phyloP scores from a whole-genome alignment of 2,329 filamentous ascomycete species.

The Lecanicillium sp. region DNA sequence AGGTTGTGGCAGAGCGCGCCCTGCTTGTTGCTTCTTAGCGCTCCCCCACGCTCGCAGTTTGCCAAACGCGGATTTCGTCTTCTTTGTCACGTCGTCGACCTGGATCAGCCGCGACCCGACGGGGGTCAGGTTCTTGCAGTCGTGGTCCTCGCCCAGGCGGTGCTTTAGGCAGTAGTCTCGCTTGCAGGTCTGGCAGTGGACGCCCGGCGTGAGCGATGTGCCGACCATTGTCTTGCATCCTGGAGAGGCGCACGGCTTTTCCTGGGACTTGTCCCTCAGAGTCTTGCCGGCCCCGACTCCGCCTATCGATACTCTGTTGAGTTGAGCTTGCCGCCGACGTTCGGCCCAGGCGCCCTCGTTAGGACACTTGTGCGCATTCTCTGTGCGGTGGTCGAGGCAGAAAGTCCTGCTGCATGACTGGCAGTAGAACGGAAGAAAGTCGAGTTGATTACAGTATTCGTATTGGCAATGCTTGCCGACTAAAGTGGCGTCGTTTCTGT shows the following conservation, averaged over 20 bases:
- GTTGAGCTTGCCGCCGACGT: slow-evolving; percentile 48
- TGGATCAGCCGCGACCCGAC: slow-evolving; percentile 43
- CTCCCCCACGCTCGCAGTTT: slow-evolving; percentile 75
- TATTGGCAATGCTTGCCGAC: slow-evolving; percentile 90
- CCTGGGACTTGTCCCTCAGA: slow-evolving; percentile 47
- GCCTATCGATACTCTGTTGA: slow-evolving; percentile 48
- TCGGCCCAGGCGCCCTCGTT: slow-evolving; percentile 58
- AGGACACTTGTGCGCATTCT: slow-evolving; percentile 67
- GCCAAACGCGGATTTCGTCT: slow-evolving; percentile 67
- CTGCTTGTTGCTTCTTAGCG: slow-evolving; percentile 62
- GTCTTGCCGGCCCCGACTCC: slow-evolving; percentile 38
- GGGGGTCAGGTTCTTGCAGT: slow-evolving; percentile 69
- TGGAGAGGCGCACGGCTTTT: slow-evolving; percentile 63
- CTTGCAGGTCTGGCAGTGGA: slow-evolving; percentile 67
- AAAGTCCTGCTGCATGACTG: slow-evolving; percentile 80
- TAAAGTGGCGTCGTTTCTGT: slow-evolving; percentile 67
- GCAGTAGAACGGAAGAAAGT: slow-evolving; percentile 93
- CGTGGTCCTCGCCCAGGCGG: slow-evolving; percentile 71
- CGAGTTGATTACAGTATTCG: slow-evolving; percentile 86
- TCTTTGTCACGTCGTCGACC: slow-evolving; percentile 50
- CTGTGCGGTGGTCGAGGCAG: slow-evolving; percentile 90
- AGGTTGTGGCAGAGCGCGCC: slow-evolving; percentile 52
- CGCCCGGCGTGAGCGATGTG: slow-evolving; percentile 59
- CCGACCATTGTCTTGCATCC: slow-evolving; percentile 66
- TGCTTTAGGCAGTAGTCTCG: slow-evolving; percentile 74